phyloP scores from a whole-genome alignment of 2,329 filamentous ascomycete species.

The Penicillium sp. region DNA sequence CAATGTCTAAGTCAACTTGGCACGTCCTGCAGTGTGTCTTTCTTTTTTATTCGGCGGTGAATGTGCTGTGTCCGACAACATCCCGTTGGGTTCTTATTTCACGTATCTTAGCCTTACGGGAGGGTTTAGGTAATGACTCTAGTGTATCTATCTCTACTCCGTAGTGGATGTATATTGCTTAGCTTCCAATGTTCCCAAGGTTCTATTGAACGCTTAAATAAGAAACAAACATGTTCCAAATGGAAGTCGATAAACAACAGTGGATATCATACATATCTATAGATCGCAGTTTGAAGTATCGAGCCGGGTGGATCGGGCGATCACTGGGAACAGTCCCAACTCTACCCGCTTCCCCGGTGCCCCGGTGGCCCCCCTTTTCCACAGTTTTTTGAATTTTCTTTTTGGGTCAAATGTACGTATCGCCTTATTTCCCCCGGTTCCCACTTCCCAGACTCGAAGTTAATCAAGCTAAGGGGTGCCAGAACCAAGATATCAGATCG shows the following conservation, averaged over 20 bases:
- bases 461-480: not conserved
- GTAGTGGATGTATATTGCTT: not conserved
- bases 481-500: conserved; percentile 19
- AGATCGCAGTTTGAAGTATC: conserved; percentile 9
- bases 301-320: conserved; percentile 16
- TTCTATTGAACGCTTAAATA: not conserved
- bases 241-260: not conserved
- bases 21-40: conserved; percentile 2
- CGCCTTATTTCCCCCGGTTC: not conserved
- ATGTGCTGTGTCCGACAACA: not conserved
- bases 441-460: not conserved
- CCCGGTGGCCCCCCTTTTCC: conserved; percentile 3
- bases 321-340: conserved; percentile 11
- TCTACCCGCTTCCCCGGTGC: conserved; percentile 15
- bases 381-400: not conserved
- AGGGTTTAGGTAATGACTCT: too few species aligned
- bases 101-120: not conserved
- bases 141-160: not conserved
- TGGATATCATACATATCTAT: conserved; percentile 1
- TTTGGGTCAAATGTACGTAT: not conserved
- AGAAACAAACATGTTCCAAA: not conserved
- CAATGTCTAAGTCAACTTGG: conserved; percentile 4
- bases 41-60: conserved; percentile 14
- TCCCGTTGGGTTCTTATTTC: not conserved
- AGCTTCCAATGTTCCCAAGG: not conserved